A percentile compares a stretch with the other conserved stretches of the same genome.
Conservation (phyloP, 768 basidiomycete genomes). For the Boletus reticuloceps region DNA sequence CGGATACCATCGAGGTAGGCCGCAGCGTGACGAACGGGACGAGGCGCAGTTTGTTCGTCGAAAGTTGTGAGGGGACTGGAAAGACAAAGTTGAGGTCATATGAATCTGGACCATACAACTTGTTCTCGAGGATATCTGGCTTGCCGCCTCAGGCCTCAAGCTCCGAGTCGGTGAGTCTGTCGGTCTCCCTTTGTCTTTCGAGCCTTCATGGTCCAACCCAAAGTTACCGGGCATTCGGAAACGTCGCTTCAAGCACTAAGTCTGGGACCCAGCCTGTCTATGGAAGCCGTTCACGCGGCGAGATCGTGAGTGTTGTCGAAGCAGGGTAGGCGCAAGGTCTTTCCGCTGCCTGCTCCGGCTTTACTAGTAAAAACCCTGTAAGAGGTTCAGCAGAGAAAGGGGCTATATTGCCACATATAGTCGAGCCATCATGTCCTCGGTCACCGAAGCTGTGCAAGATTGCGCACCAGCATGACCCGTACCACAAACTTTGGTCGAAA, state of each 20-base stretch:
- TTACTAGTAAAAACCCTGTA: no score
- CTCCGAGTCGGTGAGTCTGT: no score
- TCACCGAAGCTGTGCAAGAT: no score
- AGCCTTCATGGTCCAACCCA: no score
- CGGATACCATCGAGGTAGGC: slow-evolving; percentile 16
- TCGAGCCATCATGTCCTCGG: background rate
- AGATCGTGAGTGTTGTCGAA: no score
- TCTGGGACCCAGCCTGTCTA: no score
- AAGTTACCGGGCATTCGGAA: no score
- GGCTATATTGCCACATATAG: background rate
- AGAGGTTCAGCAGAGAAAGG: background rate
- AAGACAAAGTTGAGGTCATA: slow-evolving; percentile 24
- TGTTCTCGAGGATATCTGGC: slow-evolving; percentile 9
- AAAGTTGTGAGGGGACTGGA: slow-evolving; percentile 10
- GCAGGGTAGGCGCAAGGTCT: no score
- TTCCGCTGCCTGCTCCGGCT: no score
- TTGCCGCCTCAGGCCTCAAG: no score
- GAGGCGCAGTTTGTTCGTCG: slow-evolving; percentile 17
- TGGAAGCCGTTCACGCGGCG: background rate
- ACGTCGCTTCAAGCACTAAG: no score
- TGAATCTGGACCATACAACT: slow-evolving; percentile 24
- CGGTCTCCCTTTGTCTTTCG: no score
- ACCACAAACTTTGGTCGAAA: slow-evolving; percentile 74
- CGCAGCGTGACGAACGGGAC: slow-evolving; percentile 21
- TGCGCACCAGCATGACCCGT: slow-evolving; percentile 50